These are phyloP conservation scores for Aspergillus chevalieri DNA, from an alignment of 2,329 filamentous ascomycete genomes.

Conservation along the genomic window DNA sequence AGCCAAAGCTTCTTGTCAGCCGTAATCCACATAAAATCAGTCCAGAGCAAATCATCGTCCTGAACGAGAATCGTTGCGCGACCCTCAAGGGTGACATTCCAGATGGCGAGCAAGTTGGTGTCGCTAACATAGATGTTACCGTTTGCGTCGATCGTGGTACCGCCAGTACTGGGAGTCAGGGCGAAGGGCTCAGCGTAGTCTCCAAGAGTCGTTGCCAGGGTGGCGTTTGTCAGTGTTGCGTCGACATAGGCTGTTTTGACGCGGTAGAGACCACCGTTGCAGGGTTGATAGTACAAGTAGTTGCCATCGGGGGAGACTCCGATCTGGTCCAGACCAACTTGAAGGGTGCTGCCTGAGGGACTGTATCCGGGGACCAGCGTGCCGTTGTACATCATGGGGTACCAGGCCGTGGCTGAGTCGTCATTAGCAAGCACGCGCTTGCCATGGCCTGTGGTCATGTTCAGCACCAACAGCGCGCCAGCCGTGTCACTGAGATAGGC, in stretches of 20 bases:
- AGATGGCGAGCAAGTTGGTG: constrained; percentile 18
- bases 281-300: constrained; percentile 33
- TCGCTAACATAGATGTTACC: constrained; percentile 35
- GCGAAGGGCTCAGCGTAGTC: constrained; percentile 17
- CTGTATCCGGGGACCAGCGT: neutral
- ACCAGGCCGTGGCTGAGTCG: neutral
- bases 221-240: constrained; percentile 12
- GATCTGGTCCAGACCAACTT: constrained; percentile 21
- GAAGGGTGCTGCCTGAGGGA: neutral
- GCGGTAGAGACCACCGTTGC: constrained; percentile 28
- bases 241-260: constrained; percentile 26
- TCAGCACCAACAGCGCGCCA: neutral
- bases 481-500: neutral
- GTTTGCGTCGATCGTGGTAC: constrained; percentile 33
- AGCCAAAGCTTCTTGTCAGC: too few relatives aligned
- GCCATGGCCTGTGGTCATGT: neutral
- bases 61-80: too few relatives aligned
- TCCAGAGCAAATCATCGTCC: too few relatives aligned
- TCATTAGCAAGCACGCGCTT: neutral
- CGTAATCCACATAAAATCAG: too few relatives aligned
- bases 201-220: constrained; percentile 11
- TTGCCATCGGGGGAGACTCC: constrained; percentile 34
- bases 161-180: constrained; percentile 31
- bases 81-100: too few relatives aligned
- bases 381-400: neutral